phyloP scores from a whole-genome alignment of 495 filamentous ascomycete genomes.

The Aspergillus incahuasiensis region DNA sequence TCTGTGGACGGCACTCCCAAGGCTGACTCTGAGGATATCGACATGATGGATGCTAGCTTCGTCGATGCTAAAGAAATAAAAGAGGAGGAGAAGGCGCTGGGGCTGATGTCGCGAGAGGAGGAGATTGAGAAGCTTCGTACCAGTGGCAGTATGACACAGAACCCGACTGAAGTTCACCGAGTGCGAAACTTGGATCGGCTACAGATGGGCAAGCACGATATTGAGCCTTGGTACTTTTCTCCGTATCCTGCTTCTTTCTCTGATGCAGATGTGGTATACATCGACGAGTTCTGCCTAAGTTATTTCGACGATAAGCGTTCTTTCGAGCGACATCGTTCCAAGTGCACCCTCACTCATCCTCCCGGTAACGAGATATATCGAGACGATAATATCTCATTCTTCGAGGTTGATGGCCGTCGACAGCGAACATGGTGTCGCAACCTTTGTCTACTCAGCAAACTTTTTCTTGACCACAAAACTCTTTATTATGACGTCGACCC shows the following conservation, averaged over 20 bases:
- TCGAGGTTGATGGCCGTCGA: conserved; percentile 93
- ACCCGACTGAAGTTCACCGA: conserved; percentile 92
- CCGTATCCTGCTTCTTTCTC: conserved; percentile 88
- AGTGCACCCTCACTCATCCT: conserved; percentile 88
- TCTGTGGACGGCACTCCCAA: conserved; percentile 51
- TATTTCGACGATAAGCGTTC: conserved; percentile 78
- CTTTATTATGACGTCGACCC: conserved; percentile 99
- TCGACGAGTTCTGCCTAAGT: conserved; percentile 94
- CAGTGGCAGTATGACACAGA: conserved; percentile 95
- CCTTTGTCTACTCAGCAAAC: conserved; percentile 86
- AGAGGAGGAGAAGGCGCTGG: conserved; percentile 42
- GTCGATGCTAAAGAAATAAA: conserved; percentile 48
- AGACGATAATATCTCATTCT: conserved; percentile 90
- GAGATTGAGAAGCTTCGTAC: conserved; percentile 95
- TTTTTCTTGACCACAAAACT: conserved; percentile 98
- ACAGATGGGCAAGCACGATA: conserved; percentile 86
- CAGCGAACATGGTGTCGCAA: conserved; percentile 97
- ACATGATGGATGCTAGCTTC: conserved; percentile 56
- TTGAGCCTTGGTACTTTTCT: conserved; percentile 98
- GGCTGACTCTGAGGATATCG: conserved; percentile 55
- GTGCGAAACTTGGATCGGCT: conserved; percentile 89
- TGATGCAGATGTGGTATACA: conserved; percentile 83
- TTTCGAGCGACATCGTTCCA: conserved; percentile 78
- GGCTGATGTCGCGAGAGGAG: conserved; percentile 73
- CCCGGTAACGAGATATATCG: conserved; percentile 98